Evolutionary conservation across 306 rosid genomes (phyloP), one percentile per base, ranked within the genome.

Genomic region (Gastrolobium bilobum): DNA sequence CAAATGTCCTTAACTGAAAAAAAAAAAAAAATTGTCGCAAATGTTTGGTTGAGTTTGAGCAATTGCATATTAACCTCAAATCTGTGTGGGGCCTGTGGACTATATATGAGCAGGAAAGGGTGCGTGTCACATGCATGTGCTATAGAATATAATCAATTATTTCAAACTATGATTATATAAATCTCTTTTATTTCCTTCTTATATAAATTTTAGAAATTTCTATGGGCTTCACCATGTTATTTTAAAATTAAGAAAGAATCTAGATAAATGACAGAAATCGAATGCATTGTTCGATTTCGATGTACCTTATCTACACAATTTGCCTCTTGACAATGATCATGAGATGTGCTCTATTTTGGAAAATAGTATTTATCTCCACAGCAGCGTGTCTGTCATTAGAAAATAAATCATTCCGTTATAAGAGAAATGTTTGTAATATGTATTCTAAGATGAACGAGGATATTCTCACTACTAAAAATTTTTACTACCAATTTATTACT

Each of bases 261-360:
- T 35, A 38, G 54, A 64, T 38, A 51, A n/a, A 30, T 76, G 26
- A 14, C 5, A 40, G 43, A 35, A 39, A 30, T 65, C 52, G 43
- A n/a, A 64, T 29, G 46, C 67, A 76, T 50, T 10, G 26, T 63
- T 59, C 37, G 71, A 47, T 35, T 63, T 59, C 37, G 71, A 47
- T 35, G 73, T 37, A 51, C 26, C 74, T 40, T 53, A 66, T 53
- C 81, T 42, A 31, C 13, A 15, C 50, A 77, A 37, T 29, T 52
- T 51, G 74, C 11, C 34, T 2, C 10, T 39, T 29, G 56, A 50
- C 33, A 38, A 37, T 50, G 66, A 29, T 14, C 7, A n/a, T 2
- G 40, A 35, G 62, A 68, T 78, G 62, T 78, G 62, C 33, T 35
- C 29, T 72, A 57, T 29, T 38, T 26, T 46, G 10, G 10, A 46